Evolutionary conservation across 176 grass and related monocot genomes (phyloP).

Genomic region (Triticum dicoccoides): DNA sequence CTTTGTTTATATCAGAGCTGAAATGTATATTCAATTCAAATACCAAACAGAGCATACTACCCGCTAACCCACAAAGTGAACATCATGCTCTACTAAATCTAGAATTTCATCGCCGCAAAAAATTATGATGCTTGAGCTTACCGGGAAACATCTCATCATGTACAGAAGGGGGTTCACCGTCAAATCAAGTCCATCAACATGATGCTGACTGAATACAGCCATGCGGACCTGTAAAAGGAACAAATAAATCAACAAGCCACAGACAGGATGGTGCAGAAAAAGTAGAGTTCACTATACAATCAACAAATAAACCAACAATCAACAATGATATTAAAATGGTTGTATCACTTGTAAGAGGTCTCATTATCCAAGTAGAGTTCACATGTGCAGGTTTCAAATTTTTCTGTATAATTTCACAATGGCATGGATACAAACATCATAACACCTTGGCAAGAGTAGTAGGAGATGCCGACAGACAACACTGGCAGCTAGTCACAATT

Average conservation of each 20-base stretch:
- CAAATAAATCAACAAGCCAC: constrained; percentile 23
- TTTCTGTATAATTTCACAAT: background rate
- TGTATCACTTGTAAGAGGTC: background rate
- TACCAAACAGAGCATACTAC: background rate
- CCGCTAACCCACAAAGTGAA: background rate
- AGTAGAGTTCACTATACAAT: too few species aligned
- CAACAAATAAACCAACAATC: background rate
- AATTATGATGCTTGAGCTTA: constrained; percentile 43
- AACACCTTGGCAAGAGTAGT: background rate
- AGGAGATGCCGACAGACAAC: background rate
- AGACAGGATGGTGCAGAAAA: constrained; percentile 1
- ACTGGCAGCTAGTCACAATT: background rate
- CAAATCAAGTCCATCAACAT: constrained; percentile 95
- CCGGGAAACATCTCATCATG: constrained; percentile 96
- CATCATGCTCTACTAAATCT: background rate
- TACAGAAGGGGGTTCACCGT: constrained; percentile 88
- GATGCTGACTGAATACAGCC: constrained; percentile 98
- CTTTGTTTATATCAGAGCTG: background rate
- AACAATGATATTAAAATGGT: background rate
- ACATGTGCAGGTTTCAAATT: background rate
- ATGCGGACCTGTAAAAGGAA: constrained; percentile 67
- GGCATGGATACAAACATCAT: background rate
- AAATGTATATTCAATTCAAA: background rate
- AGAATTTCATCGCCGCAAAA: background rate
- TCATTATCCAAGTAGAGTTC: background rate